Percentiles rank a stretch among this genome's conserved stretches.
Conservation (phyloP, 2,329 filamentous ascomycete genomes). For the Pleomassaria siparia region DNA sequence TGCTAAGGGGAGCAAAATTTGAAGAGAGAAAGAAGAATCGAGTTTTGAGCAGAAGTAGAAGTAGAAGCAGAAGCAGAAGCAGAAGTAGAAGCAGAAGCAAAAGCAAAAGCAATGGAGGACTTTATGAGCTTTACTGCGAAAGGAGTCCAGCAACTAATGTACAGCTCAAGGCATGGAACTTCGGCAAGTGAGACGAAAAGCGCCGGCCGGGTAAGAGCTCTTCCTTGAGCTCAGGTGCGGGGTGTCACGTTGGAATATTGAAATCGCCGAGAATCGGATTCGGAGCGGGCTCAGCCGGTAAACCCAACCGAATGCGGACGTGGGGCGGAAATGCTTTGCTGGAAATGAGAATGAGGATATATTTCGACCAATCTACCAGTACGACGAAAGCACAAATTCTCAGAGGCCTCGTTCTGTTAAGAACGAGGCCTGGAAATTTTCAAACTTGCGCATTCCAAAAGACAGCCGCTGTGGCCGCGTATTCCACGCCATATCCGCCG, state of each 20-base stretch:
- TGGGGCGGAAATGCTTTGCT: not conserved
- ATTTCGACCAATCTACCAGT: slow-evolving; percentile 4
- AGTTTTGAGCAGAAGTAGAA: slow-evolving; percentile 1
- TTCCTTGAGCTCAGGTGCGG: slow-evolving; percentile 11
- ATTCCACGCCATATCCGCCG: not conserved
- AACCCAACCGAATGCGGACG: not conserved
- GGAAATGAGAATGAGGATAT: slow-evolving; percentile 1
- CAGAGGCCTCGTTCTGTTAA: not conserved
- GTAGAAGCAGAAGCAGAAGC: slow-evolving; percentile 5
- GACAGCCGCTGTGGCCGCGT: not conserved
- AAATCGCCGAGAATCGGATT: not conserved
- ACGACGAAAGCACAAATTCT: not conserved
- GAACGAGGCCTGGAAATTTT: not conserved
- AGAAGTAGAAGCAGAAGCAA: slow-evolving; percentile 5
- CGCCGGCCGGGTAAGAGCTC: slow-evolving; percentile 31
- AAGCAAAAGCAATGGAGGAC: too few relatives aligned
- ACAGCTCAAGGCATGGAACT: slow-evolving; percentile 30
- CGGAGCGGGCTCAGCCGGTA: not conserved
- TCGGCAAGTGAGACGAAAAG: slow-evolving; percentile 35
- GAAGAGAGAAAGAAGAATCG: not conserved
- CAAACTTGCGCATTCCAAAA: not conserved
- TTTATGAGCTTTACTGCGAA: slow-evolving; percentile 13
- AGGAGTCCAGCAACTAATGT: slow-evolving; percentile 20
- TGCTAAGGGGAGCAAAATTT: not conserved
- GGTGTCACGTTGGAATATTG: slow-evolving; percentile 4